phyloP scores from a whole-genome alignment of 306 rosid genomes.

The Pachyrhizus erosus region DNA sequence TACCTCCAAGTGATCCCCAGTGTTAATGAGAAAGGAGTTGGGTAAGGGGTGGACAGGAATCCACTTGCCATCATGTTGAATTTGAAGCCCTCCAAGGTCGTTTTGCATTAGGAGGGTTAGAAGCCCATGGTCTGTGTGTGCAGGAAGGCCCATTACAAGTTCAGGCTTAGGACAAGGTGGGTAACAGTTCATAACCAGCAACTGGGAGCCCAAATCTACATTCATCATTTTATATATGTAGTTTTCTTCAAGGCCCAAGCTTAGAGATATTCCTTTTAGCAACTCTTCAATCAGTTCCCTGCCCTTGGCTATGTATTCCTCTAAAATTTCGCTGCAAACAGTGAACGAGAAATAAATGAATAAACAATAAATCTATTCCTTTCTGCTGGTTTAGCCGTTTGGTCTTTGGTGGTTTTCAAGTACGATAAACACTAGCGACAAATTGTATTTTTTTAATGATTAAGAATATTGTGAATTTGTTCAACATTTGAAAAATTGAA shows the following conservation, averaged over 20 bases:
- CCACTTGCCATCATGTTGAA: constrained; percentile 56
- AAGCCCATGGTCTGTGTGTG: constrained; percentile 69
- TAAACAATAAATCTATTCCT: not conserved
- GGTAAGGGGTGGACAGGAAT: constrained; percentile 54
- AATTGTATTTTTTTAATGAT: too few relatives aligned
- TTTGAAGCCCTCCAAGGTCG: constrained; percentile 59
- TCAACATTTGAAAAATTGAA: too few relatives aligned
- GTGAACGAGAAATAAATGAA: not conserved
- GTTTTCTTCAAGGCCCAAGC: constrained; percentile 53
- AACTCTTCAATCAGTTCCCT: constrained; percentile 49
- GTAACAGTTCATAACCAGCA: constrained; percentile 56
- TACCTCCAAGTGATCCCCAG: constrained; percentile 75
- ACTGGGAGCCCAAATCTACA: constrained; percentile 37
- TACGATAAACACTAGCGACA: too few relatives aligned
- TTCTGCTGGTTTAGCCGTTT: not conserved
- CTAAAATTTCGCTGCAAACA: constrained; percentile 47
- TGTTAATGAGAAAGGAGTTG: constrained; percentile 55
- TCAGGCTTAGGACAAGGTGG: constrained; percentile 73
- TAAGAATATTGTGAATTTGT: too few relatives aligned
- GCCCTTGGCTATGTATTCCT: constrained; percentile 43
- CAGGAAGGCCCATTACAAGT: constrained; percentile 58
- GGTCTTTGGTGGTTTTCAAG: not conserved
- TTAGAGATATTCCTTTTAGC: constrained; percentile 58
- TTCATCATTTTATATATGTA: constrained; percentile 45
- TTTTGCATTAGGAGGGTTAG: constrained; percentile 58